phyloP scores from a whole-genome alignment of 257 asterid species.

The Jacaranda mimosifolia region DNA sequence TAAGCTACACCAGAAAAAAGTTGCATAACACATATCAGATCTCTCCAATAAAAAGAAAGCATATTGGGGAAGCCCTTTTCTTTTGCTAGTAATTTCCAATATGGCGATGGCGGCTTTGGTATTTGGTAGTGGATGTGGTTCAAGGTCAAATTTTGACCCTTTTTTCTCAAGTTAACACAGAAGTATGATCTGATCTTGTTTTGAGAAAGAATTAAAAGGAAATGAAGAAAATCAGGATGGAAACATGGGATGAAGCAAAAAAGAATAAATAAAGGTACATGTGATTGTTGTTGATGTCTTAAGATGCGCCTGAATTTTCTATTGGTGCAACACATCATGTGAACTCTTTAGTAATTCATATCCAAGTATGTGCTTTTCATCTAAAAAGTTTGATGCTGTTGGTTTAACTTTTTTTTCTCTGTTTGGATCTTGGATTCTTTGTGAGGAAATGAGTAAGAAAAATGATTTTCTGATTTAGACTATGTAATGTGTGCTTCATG shows the following conservation, averaged over 20 bases:
- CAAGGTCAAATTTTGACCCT: background rate
- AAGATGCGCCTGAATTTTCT: background rate
- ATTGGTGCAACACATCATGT: background rate
- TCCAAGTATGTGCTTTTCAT: background rate
- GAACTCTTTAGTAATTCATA: background rate
- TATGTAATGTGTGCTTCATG: too few species aligned
- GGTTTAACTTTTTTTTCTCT: background rate
- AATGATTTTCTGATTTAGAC: too few species aligned
- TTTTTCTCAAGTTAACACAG: background rate
- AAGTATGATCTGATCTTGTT: background rate
- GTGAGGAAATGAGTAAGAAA: too few species aligned
- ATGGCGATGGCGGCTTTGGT: background rate
- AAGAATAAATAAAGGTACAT: background rate
- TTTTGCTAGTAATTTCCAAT: slow-evolving; percentile 18
- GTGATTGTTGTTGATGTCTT: slow-evolving; percentile 1
- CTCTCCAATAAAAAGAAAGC: slow-evolving; percentile 10
- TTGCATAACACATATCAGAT: slow-evolving; percentile 13
- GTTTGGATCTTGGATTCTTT: background rate
- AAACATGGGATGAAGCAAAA: background rate
- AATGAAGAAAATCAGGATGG: background rate
- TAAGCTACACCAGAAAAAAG: slow-evolving; percentile 27
- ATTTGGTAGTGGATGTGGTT: background rate
- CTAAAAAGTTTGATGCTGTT: background rate
- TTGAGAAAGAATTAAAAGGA: background rate
- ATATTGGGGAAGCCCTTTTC: background rate